Base-by-base conservation (phyloP, 78 protist genomes). In the Diacronema lutheri region DNA sequence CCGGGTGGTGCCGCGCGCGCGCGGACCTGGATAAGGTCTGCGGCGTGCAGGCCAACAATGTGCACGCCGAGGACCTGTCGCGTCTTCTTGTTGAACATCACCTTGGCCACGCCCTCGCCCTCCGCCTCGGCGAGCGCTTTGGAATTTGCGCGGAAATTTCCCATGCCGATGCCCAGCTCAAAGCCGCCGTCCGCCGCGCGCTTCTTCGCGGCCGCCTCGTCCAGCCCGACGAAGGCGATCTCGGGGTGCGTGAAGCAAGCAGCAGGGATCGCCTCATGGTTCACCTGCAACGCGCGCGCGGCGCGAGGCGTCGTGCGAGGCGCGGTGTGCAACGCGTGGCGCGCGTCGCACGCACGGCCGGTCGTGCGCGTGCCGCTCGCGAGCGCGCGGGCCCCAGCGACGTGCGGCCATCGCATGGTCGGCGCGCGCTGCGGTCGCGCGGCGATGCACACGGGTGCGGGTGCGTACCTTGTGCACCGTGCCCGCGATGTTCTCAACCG, bases 171-270 rank as follows among this genome's bases (percentile, higher is more conserved):
- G 84, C 84, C 84, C 40, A 79, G 14, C 72, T 58, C 66, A 46
- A 13, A 79, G 58, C 84, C 84, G 73, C 14, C 83, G 2, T 11
- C 20, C 41, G n/a, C 38, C 9, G 81, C 65, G 2, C 81, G 60
- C 65, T 74, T 65, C 31, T 29, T 14, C 25, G 84, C 84, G 29
- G 26, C 40, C 72, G 60, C 84, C 72, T 79, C 84, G 33, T 71
- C 61, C 26, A 62, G 84, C 2, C 84, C 84, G 26, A 79, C 88
- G 61, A 84, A 55, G 56, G 82, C 79, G 61, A 84, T 73, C 88
- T 84, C 88, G 29, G 88, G 88, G 82, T 84, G 88, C 25, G 88
- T 84, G 81, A 84, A 84, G 88, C 88, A 84, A 56, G 88, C 88
- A 0, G 88, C 88, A 12, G 88, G 88, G 29, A 84, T 23, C 26